Conservation (phyloP, 768 basidiomycete species). For the Sistotremastrum suecicum region DNA sequence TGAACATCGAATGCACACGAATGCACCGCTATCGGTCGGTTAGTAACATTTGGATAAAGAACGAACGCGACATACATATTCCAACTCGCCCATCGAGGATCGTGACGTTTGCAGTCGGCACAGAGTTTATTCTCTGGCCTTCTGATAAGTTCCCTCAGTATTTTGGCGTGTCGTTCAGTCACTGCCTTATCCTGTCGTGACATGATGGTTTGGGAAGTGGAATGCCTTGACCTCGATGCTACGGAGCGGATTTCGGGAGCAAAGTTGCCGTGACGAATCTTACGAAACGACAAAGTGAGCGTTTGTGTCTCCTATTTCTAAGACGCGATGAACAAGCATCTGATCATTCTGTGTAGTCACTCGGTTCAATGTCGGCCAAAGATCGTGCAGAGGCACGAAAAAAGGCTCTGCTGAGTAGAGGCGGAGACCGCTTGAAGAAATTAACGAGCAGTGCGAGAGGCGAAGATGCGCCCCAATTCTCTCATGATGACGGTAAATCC, state of each 20-base stretch:
- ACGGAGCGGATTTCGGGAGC: too few relatives aligned
- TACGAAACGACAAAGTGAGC: too few relatives aligned
- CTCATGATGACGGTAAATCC: slow-evolving; percentile 31
- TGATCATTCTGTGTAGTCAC: too few relatives aligned
- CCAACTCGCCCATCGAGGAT: slow-evolving; percentile 98
- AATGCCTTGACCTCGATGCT: too few relatives aligned
- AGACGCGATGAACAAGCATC: too few relatives aligned
- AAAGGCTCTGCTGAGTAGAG: slow-evolving; percentile 61
- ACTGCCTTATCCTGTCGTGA: slow-evolving; percentile 70
- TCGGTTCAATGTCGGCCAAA: slow-evolving; percentile 28
- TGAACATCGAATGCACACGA: slow-evolving; percentile 93
- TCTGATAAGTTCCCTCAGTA: slow-evolving; percentile 78
- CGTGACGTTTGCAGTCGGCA: slow-evolving; percentile 89
- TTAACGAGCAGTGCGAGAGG: slow-evolving; percentile 63
- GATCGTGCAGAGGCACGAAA: slow-evolving; percentile 66
- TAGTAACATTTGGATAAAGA: not conserved
- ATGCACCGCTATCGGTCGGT: slow-evolving; percentile 52
- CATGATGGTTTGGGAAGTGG: slow-evolving; percentile 10
- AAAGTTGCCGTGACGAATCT: too few relatives aligned
- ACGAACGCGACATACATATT: slow-evolving; percentile 51
- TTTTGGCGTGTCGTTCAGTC: slow-evolving; percentile 63
- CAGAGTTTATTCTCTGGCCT: slow-evolving; percentile 86
- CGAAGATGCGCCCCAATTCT: slow-evolving; percentile 46
- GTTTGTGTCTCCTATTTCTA: too few relatives aligned
- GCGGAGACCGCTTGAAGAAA: slow-evolving; percentile 62